Evolutionary conservation across 345 rosid genomes (phyloP).

Genomic region (Gossypium sturtianum): DNA sequence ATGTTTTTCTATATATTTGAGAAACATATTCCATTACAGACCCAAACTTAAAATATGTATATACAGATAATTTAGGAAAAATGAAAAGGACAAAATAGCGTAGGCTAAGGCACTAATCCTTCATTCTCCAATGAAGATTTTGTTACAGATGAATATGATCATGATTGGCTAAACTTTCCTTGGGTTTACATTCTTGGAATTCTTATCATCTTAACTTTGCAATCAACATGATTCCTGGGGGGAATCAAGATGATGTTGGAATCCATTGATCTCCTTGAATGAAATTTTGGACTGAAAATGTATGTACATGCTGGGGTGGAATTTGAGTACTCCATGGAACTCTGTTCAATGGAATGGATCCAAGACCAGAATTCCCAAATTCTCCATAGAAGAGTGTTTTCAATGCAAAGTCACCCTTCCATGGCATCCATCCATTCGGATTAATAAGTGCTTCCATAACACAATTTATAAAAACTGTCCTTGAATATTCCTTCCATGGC

Average conservation of each 20-base stretch:
- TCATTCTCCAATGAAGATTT: neutral
- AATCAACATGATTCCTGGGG: neutral
- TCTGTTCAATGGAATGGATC: slow-evolving; percentile 42
- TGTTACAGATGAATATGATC: neutral
- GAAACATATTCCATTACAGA: neutral
- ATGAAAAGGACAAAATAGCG: neutral
- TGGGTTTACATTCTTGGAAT: neutral
- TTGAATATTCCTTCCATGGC: slow-evolving; percentile 95
- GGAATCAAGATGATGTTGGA: slow-evolving; percentile 30
- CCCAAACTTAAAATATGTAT: neutral
- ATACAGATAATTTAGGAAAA: neutral
- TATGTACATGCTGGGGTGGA: slow-evolving; percentile 42
- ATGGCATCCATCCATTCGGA: slow-evolving; percentile 80
- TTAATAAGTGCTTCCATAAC: slow-evolving; percentile 45
- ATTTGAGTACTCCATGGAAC: slow-evolving; percentile 76
- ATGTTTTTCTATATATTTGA: neutral
- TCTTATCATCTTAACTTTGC: neutral
- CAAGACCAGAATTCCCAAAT: slow-evolving; percentile 59
- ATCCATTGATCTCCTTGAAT: slow-evolving; percentile 84
- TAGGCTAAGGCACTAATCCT: neutral
- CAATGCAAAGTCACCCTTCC: slow-evolving; percentile 60
- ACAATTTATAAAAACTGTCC: slow-evolving; percentile 67
- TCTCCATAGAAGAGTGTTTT: slow-evolving; percentile 88
- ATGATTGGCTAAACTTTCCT: neutral
- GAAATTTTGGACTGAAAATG: slow-evolving; percentile 66